phyloP scores from a whole-genome alignment of 306 rosid species.

The Pachyrhizus erosus region DNA sequence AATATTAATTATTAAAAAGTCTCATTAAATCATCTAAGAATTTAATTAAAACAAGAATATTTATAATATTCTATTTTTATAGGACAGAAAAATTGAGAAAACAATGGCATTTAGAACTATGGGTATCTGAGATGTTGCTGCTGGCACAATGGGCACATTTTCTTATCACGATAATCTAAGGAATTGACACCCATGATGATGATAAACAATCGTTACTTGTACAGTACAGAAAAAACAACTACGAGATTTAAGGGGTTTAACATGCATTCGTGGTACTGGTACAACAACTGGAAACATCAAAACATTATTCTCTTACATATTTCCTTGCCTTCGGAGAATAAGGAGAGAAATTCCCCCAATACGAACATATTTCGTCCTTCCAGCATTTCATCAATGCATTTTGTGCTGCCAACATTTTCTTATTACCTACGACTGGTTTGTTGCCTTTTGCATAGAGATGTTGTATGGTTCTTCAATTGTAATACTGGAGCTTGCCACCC shows the following conservation, averaged over 20 bases:
- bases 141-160: not conserved
- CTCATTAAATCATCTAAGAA: too few relatives aligned
- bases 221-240: not conserved
- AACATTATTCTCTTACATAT: too few relatives aligned
- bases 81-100: not conserved
- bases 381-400: too few relatives aligned
- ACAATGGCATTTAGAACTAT: not conserved
- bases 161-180: not conserved
- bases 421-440: too few relatives aligned
- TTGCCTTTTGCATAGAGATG: too few relatives aligned
- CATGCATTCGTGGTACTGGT: not conserved
- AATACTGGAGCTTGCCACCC: too few relatives aligned
- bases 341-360: not conserved
- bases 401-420: too few relatives aligned
- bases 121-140: not conserved
- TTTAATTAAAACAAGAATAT: too few relatives aligned
- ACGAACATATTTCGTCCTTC: slow-evolving; percentile 19
- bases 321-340: too few relatives aligned
- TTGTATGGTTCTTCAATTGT: too few relatives aligned
- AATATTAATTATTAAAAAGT: too few relatives aligned
- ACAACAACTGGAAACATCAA: too few relatives aligned
- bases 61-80: not conserved
- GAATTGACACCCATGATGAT: not conserved
- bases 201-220: not conserved
- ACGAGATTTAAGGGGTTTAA: not conserved